These are phyloP conservation scores for Sophora flavescens DNA, from an alignment of 306 rosid genomes.

Conservation along the genomic window DNA sequence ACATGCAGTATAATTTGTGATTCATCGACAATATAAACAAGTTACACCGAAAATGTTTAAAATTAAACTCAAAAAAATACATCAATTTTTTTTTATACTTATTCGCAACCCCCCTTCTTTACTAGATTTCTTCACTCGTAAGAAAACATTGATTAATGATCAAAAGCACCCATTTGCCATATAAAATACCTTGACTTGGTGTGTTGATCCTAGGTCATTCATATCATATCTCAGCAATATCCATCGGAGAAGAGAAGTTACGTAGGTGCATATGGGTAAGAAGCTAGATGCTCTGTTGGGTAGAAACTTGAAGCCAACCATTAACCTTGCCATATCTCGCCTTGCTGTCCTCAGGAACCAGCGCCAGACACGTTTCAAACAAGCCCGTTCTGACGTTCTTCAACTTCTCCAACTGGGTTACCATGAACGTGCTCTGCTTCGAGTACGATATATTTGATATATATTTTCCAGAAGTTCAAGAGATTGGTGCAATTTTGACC, in stretches of 20 bases:
- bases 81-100: no score
- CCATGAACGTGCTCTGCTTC: conserved; percentile 83
- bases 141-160: background rate
- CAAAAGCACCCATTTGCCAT: background rate
- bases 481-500: conserved; percentile 71
- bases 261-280: conserved; percentile 62
- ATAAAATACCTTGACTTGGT: background rate
- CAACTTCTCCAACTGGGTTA: conserved; percentile 77
- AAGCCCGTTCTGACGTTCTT: conserved; percentile 72
- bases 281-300: conserved; percentile 76
- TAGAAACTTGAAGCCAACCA: conserved; percentile 60
- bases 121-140: background rate
- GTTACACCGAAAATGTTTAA: no score
- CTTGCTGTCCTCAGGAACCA: conserved; percentile 72
- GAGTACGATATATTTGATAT: conserved; percentile 51
- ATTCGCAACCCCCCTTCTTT: no score
- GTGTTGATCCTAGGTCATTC: background rate
- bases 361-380: conserved; percentile 62
- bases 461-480: conserved; percentile 85
- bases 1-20: no score
- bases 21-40: no score
- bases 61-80: no score
- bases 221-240: background rate
- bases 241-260: background rate
- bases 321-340: conserved; percentile 78